A percentile compares a stretch with the other conserved stretches of the same genome.
phyloP scores from a whole-genome alignment of 352 stramenopile genomes.

The Phytopythium delawarense region DNA sequence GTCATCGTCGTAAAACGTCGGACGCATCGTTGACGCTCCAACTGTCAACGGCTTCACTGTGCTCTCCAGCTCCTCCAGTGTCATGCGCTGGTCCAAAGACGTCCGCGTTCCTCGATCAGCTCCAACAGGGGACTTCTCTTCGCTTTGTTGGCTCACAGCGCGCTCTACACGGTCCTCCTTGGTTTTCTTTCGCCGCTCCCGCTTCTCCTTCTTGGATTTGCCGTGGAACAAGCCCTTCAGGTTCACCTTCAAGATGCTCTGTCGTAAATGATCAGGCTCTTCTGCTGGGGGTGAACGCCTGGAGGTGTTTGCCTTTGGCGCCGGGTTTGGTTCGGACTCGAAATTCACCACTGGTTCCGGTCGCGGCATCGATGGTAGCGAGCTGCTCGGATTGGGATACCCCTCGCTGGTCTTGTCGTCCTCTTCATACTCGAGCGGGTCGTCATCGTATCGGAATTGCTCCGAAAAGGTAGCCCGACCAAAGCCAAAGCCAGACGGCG shows the following conservation, averaged over 20 bases:
- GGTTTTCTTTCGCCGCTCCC: slow-evolving; percentile 1
- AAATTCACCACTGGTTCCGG: background rate
- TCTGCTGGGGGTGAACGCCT: background rate
- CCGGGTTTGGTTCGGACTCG: background rate
- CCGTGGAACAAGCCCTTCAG: slow-evolving; percentile 33
- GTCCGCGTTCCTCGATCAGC: slow-evolving; percentile 6
- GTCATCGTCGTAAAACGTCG: slow-evolving; percentile 43
- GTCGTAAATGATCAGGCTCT: slow-evolving; percentile 3
- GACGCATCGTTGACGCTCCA: slow-evolving; percentile 3
- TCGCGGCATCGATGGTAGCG: slow-evolving; percentile 1
- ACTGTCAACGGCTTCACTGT: background rate
- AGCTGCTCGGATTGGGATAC: background rate
- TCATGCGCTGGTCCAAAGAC: slow-evolving; percentile 14
- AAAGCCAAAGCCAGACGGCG: slow-evolving; percentile 11
- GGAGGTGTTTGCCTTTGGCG: background rate
- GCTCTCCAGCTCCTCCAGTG: slow-evolving; percentile 25
- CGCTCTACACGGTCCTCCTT: background rate
- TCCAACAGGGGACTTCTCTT: slow-evolving; percentile 9
- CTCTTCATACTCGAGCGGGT: slow-evolving; percentile 14
- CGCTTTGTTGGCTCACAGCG: slow-evolving; percentile 6
- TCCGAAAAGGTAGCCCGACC: slow-evolving; percentile 19
- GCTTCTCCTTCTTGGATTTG: slow-evolving; percentile 16
- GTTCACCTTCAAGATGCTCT: slow-evolving; percentile 27
- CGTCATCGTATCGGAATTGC: slow-evolving; percentile 29
- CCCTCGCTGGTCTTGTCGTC: slow-evolving; percentile 11